Evolutionary conservation across 495 filamentous ascomycete genomes (phyloP), one percentile per base, ranked within the genome.

Genomic region (Glonium stellatum): DNA sequence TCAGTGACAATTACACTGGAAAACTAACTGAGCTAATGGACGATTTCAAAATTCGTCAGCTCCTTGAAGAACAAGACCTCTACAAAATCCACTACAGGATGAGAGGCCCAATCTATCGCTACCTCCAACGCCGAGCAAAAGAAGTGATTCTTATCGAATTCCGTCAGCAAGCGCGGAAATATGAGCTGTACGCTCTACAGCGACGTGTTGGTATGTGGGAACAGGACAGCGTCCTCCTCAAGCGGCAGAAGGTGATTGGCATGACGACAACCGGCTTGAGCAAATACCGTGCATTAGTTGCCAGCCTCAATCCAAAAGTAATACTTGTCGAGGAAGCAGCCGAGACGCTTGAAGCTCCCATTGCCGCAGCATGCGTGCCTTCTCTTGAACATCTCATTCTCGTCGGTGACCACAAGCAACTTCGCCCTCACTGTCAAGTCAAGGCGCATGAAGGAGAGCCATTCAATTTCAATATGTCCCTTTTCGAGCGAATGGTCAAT

Each of bases 261-360:
- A 81, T 88, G 77, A 92, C 88, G 5, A 87, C 84, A 0, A 90
- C 92, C 0, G 93, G 93, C 4, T 70, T 97, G n/a, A 89, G 84
- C 67, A 97, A 97, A 65, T 92, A 93, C 62, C 82, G 92, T 18
- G 83, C 75, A 1, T 74, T 95, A 0, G 72, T 97, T 22, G 80
- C 87, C 12, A 83, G 82, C 23, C 60, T 95, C 18, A 75, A 81
- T 31, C 91, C 93, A 0, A 80, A 73, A 46, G 73, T 85, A 4
- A 72, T 89, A 1, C 63, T 91, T 15, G 82, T 91, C 54, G 88
- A 92, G 75, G 88, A 90, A 74, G 87, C 88, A 19, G 87, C 86
- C 1, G 85, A 90, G 63, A 82, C 80, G 0, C 75, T 89, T 0
- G 88, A 90, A 67, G 84, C 82, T 4, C 82, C 81, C 1, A 73